Evolutionary conservation across 768 basidiomycete species (phyloP), one percentile per base, ranked within the genome.

Genomic region (Pleurotus platypus): DNA sequence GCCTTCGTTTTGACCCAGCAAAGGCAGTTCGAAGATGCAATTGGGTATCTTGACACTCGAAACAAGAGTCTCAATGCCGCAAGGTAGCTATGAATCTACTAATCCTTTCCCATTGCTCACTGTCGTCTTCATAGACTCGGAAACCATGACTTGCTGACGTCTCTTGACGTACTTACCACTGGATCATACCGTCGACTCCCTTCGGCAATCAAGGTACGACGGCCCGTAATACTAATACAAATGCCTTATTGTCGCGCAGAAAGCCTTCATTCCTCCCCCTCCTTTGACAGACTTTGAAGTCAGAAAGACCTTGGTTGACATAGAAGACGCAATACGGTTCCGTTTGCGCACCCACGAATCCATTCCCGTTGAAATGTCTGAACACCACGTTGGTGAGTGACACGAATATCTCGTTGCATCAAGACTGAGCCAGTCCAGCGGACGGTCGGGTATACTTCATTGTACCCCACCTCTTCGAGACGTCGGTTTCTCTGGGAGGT

Each of bases 141-240:
- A 57, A 98, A 98, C 71, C 93, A 95, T 59, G 96, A 98, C 70
- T 75, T 98, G 20, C 79, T 94, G 3, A 96, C 94, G 0, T 95
- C 95, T 20, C 73, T 98, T 38, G 90, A 94, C 62, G 90, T 98
- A 55, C 77, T 97, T 30, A 90, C 90, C 1, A 86, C 85, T 11
- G 95, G 94, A 0, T 86, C 90, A 13, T 98, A 98, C 66, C 77
- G 84, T 39, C 79, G 92, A 24, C 81, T 98, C 13, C 94, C 96
- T 15, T 80, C 84, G 1, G 78, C 75, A 51, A 88, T 96, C 67
- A 91, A 90, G 83, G 92, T 91, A 54, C 18, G 62, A 54, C 18
- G 12, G 62, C 57, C 56, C 63, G 49, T 27, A 50, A 15, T 58
- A 35, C 24, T 30, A 16, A 9, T 49, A 49, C 47, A 59, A 46